Base-by-base conservation (phyloP, 169 alveolate genomes). In the Theileria luwenshuni region DNA sequence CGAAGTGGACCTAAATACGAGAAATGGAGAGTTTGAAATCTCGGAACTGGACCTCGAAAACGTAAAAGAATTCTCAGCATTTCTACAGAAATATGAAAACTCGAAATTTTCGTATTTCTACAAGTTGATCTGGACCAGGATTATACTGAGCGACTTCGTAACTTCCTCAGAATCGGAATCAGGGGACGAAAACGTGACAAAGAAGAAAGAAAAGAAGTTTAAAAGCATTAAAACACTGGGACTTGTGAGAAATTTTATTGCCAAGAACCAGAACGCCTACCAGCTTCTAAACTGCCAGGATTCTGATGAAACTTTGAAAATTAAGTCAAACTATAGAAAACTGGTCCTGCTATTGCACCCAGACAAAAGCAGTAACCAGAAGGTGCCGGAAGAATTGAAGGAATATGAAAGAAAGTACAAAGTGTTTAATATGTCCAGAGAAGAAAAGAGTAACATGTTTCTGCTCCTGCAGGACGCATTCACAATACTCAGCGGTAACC, bases 401-500 rank as follows among this genome's bases (percentile, higher is more conserved):
- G 59, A 84, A 28, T 89, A 85, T 51, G 83, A 69, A 48, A 77
- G 63, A 63, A 89, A 85, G 73, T 85, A 76, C 72, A 69, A 68
- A 56, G 51, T 89, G 15, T 74, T 83, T 30, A 69, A 52, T 35
- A 61, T 89, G 49, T 51, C 89, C 1, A 76, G 61, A 35, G 91
- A 89, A 64, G 90, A 85, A 52, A 83, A 76, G 61, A 85, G 77
- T 58, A 63, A 43, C 47, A 80, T 80, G 86, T 94, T 94, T 80
- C 68, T 95, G 32, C 90, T 91, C 73, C 85, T 95, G 45, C 96
- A 95, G 83, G 97, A 95, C 61, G 97, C 98, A 3, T 95, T 93
- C 84, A 95, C 96, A 19, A 91, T 94, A 0, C 75, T 95, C 54
- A 91, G 95, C 21, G 97, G 94, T 74, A 85, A 8, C 30, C 8